Evolutionary conservation across 345 rosid genomes (phyloP), one percentile per base, ranked within the genome.

Genomic region (Abelmoschus esculentus): DNA sequence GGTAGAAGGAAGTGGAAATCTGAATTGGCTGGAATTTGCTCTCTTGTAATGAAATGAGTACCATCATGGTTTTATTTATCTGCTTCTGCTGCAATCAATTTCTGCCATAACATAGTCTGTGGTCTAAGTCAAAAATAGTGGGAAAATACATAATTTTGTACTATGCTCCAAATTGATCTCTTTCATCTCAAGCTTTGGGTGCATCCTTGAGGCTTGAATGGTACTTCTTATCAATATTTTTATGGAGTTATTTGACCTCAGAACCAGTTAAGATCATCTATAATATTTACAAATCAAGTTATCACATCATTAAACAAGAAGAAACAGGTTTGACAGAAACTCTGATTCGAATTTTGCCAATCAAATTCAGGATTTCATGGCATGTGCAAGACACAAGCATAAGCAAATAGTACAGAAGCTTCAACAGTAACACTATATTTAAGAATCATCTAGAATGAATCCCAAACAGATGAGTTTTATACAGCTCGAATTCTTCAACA

Each of bases 1-100:
- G 42, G 10, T 18, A 4, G 61, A 46, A 32, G 60, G 61, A 42
- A 28, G 7, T 52, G 59, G 17, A 52, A 29, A 67, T 52, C 54
- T 52, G 47, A 54, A 68, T 61, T 68, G 61, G 18, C 61, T 17
- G 49, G 61, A 32, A 17, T 53, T 34, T 68, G 31, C 32, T 17
- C 47, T 53, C 61, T 17, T 53, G 19, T 67, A 52, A 32, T 67
- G 70, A 67, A 67, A 67, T 17, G 28, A n/a, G 22, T 22, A 19
- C 56, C 56, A 26, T 65, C 22, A 40, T 17, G 10, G 18, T 26
- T 65, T 46, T 42, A 9, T 42, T 8, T 65, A 26, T 65, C 19
- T 65, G 17, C 54, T 26, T 10, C 14, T 17, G 29, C 64, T 34
- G 64, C 64, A 31, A 11, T 9, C 38, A 61, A n/a, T n/a, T 17